Base-by-base conservation (phyloP, 1,139 yeast genomes). In the Taphrina communis region DNA sequence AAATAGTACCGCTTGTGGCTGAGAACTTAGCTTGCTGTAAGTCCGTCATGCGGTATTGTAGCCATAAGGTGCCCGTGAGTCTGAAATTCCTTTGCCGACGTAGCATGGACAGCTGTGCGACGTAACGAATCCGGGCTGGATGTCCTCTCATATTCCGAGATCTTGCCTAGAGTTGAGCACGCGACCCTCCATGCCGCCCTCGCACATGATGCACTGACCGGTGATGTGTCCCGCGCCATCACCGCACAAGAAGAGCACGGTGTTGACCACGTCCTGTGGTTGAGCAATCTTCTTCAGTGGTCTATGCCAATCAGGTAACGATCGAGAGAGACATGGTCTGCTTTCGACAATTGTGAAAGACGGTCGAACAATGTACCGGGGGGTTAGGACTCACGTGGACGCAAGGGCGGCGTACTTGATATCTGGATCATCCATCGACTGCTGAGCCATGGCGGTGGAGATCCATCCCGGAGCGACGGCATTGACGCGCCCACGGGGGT, bases 401-500 rank as follows among this genome's bases (percentile, higher is more conserved):
- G 61, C 67, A 1, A 63, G 46, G 8, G 67, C 60, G 6, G 44
- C 59, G 39, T 55, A 63, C 21, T 42, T 53, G 44, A 50, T 55
- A n/a, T 63, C 67, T 39, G 67, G 61, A 21, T 63, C 42, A 9
- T 17, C n/a, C 61, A 63, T 55, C 36, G 61, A 53, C 46, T 31
- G 39, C 12, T 25, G 46, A 3, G 63, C 65, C 68, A 65, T 65
- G 19, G 57, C 25, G 12, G 65, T 58, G 6, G 38, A 11, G 14
- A 65, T 65, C 65, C 65, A 65, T n/a, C 68, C 68, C 12, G 68
- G 68, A 1, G 68, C 68, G 7, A 65, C 68, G 14, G 68, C 55
- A 39, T 65, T 65, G 53, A 65, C 68, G 6, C 67, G 67, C 1
- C 67, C 67, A 1, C 39, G 46, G 3, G 67, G 38, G 14, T 53